Percentiles rank a stretch among this genome's conserved stretches.
Evolutionary conservation across 1,284 basidiomycete genomes (phyloP).

Genomic region (Apiotrichum domesticum): DNA sequence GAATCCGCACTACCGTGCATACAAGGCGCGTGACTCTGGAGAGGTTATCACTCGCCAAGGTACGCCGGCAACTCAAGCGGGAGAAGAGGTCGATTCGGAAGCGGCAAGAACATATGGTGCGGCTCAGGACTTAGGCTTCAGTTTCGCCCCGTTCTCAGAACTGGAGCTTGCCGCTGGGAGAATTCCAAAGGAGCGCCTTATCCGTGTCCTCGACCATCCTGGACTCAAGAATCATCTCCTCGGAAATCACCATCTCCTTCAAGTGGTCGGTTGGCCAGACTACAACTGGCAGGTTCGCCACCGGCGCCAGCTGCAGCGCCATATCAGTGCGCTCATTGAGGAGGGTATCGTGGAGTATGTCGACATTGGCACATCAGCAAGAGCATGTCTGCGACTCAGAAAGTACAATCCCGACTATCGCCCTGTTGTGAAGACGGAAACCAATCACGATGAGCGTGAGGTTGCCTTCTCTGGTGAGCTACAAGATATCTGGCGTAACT

Average conservation of each 20-base stretch:
- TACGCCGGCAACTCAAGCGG: slow-evolving; percentile 3
- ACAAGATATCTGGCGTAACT: neutral
- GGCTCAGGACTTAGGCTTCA: slow-evolving; percentile 18
- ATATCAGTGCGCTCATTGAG: slow-evolving; percentile 25
- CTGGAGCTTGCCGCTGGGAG: slow-evolving; percentile 33
- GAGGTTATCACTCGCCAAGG: neutral
- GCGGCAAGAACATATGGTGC: neutral
- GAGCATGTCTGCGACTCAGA: slow-evolving; percentile 32
- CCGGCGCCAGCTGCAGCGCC: slow-evolving; percentile 26
- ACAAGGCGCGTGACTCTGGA: slow-evolving; percentile 4
- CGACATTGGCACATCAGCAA: slow-evolving; percentile 24
- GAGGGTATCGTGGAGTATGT: slow-evolving; percentile 33
- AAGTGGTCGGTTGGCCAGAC: slow-evolving; percentile 15
- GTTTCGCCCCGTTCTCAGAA: slow-evolving; percentile 30
- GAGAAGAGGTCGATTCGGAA: slow-evolving; percentile 12
- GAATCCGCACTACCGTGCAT: slow-evolving; percentile 29
- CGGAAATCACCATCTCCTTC: slow-evolving; percentile 25
- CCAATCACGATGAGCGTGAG: neutral
- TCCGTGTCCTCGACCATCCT: slow-evolving; percentile 36
- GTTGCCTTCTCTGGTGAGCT: neutral
- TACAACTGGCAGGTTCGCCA: slow-evolving; percentile 17
- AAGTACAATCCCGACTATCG: slow-evolving; percentile 36
- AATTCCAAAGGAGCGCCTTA: slow-evolving; percentile 32
- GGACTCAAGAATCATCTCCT: slow-evolving; percentile 38
- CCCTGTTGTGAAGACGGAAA: slow-evolving; percentile 2